Conservation (phyloP, 2,329 filamentous ascomycete genomes). For the Epichloe uncinata region DNA sequence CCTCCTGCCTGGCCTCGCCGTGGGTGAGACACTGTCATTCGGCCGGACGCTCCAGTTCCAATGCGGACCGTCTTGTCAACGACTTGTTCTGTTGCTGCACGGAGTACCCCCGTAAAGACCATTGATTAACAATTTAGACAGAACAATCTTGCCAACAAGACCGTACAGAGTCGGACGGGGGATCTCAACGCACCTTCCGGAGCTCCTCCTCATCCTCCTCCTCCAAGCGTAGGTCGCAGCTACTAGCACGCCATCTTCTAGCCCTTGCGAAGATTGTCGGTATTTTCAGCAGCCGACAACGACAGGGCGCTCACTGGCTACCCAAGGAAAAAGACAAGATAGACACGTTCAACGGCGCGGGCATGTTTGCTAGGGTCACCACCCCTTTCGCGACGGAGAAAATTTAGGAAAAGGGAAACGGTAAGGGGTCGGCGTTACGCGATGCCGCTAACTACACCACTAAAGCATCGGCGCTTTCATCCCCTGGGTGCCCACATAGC, state of each 20-base stretch:
- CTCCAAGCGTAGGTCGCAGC: no score
- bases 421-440: not conserved
- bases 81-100: not conserved
- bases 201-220: no score
- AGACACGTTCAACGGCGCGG: conserved; percentile 4
- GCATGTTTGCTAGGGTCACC: not conserved
- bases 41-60: not conserved
- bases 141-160: no score
- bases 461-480: not conserved
- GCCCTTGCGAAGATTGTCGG: not conserved
- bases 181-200: no score
- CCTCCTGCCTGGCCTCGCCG: not conserved
- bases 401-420: not conserved
- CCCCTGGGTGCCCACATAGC: not conserved
- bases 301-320: not conserved
- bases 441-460: not conserved
- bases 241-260: no score
- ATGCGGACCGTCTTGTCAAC: not conserved
- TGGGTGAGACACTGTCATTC: not conserved
- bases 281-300: not conserved
- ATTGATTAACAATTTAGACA: no score
- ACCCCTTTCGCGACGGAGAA: not conserved
- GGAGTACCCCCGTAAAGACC: not conserved
- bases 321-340: not conserved
- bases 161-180: no score